Percentiles rank a stretch among this genome's conserved stretches.
phyloP scores from a whole-genome alignment of 1,284 basidiomycete genomes.

The Naganishia sp. region DNA sequence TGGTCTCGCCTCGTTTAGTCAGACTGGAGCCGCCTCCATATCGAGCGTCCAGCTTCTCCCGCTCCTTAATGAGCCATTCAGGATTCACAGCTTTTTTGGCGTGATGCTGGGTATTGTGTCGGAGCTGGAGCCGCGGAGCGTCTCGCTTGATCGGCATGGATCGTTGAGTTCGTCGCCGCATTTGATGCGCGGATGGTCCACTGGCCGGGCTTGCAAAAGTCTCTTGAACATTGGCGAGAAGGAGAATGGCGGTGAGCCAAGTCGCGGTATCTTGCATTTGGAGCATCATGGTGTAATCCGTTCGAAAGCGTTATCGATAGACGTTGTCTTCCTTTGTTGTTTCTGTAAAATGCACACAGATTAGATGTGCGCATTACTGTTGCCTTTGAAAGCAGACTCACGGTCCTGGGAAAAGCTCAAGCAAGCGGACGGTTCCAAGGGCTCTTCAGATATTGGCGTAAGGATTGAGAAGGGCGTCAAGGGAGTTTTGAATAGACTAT shows the following conservation, averaged over 20 bases:
- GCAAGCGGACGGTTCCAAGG: too few relatives aligned
- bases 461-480: too few relatives aligned
- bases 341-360: neutral
- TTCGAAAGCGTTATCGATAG: too few relatives aligned
- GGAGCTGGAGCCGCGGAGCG: constrained; percentile 8
- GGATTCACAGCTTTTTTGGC: neutral
- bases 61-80: constrained; percentile 19
- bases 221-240: constrained; percentile 8
- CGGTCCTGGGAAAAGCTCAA: too few relatives aligned
- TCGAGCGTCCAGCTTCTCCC: neutral
- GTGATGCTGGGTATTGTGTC: constrained; percentile 15
- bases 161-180: constrained; percentile 10
- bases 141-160: neutral
- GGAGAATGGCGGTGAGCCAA: constrained; percentile 10
- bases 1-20: constrained; percentile 1
- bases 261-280: constrained; percentile 1
- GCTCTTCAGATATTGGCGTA: too few relatives aligned
- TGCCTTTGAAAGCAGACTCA: too few relatives aligned
- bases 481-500: too few relatives aligned
- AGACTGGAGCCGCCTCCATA: constrained; percentile 1
- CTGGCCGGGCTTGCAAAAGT: neutral
- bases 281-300: constrained; percentile 8
- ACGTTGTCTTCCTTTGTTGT: neutral
- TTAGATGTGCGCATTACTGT: neutral
- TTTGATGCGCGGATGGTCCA: neutral